Evolutionary conservation across 2,329 filamentous ascomycete genomes (phyloP), one percentile per base, ranked within the genome.

Genomic region (Graphilbum sp.): DNA sequence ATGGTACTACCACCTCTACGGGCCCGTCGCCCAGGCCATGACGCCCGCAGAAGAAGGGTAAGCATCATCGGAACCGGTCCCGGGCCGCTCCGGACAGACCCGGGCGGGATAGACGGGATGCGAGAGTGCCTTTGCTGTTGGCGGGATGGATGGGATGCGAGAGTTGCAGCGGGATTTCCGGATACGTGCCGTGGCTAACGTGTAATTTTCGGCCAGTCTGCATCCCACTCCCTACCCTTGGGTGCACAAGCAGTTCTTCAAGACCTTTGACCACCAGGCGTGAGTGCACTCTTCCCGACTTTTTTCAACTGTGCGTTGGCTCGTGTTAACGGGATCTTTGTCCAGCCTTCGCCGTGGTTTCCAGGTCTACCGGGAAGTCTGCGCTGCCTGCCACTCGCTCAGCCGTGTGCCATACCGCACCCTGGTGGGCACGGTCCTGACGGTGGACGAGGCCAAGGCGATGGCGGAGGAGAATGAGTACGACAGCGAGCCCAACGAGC

Each of bases 301-400:
- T n/a, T n/a, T n/a, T n/a, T n/a, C n/a, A n/a, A n/a, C n/a, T n/a
- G n/a, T n/a, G n/a, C n/a, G n/a, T n/a, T n/a, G n/a, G n/a, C n/a
- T n/a, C n/a, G n/a, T n/a, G n/a, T n/a, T n/a, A n/a, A 48, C 45
- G 75, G 69, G 48, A 69, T 80, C 75, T 69, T 48, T 69, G 80
- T 48, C 73, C 49, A 94, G 87, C 54, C 86, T 98, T 50, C 90
- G 90, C 62, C 87, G 90, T 69, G 90, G 90, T 65, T 98, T 96
- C 77, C 87, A 94, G 67, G 90, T 98, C 58, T 98, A 98, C 73
- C 85, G 80, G 52, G 90, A 98, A 67, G 90, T 98, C 55, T 98
- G 90, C 73, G 77, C 87, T 45, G 85, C 85, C 52, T 98, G 90
- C 75, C 90, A 98, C 72, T 98, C 90, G 46, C 79, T 98, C 47